Evolutionary conservation across 2,329 filamentous ascomycete genomes (phyloP), one percentile per base, ranked within the genome.

Genomic region (Niveomyces coronatus): DNA sequence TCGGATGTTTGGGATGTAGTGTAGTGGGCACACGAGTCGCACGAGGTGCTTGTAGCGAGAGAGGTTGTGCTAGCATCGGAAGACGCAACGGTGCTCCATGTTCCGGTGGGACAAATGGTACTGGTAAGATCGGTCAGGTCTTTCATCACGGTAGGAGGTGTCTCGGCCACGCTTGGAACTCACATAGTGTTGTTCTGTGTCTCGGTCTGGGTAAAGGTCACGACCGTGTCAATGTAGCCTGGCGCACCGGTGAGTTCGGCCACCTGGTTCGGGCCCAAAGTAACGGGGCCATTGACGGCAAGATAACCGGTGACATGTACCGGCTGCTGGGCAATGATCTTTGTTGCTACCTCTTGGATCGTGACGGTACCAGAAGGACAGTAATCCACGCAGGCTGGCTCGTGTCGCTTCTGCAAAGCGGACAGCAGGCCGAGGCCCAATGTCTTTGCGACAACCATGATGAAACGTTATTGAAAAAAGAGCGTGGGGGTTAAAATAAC

Each of bases 231-330:
- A 27, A 40, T 19, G 6, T 18, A 5, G 8, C 38, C 38, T 4
- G 38, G 38, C 9, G 38, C 38, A 4, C 38, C 38, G n/a, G 31
- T 30, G 9, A 40, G 9, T 2, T 19, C 35, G 8, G 38, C 38
- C 19, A 31, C 19, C 13, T 30, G 3, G n/a, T 31, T 15, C 4
- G 24, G 19, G 8, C 19, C 38, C 6, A 40, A 20, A 2, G 19
- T 35, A 8, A 35, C 16, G 5, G 38, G 38, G 8, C 38, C 38
- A 17, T 40, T 31, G 26, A 9, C 23, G 7, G 38, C 8, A 35
- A 40, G 35, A 16, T 35, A 40, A 9, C 38, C 38, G n/a, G 38
- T 40, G 5, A 40, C 16, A 23, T 10, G 31, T 19, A 35, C 13
- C 7, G 38, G 32, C n/a, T 30, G 26, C 10, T 40, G 13, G 6